Evolutionary conservation across 768 basidiomycete species (phyloP), one percentile per base, ranked within the genome.

Genomic region (Lenzites betulinus): DNA sequence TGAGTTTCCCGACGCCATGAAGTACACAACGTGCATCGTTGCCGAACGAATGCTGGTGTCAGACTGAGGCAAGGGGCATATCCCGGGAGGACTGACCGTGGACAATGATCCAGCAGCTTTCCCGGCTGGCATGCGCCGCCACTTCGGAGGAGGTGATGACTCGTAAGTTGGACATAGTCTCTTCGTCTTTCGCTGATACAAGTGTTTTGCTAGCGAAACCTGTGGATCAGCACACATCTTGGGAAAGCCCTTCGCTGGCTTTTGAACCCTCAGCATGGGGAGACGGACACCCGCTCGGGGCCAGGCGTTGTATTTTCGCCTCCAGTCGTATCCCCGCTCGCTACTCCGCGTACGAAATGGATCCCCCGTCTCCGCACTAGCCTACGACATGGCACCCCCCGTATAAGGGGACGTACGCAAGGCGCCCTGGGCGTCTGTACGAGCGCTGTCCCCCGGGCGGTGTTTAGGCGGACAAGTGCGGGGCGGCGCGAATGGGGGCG

Each of bases 41-140:
- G 4, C 30, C 30, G 11, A 33, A 23, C 13, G 5, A 33, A 18
- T 7, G 11, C 7, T 6, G 5, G 25, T 20, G 26, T 57, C 47
- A 41, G 46, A 11, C 38, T 25, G 26, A 43, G 8, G 25, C n/a
- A 39, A 35, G 23, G 15, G 22, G 8, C 7, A 13, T 16, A 7
- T 11, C 30, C 4, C 30, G 11, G 6, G 30, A 33, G 49, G 18
- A 18, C 58, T 64, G 30, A 66, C 90, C 88, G 65, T 93, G 90
- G 3, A 93, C 88, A 56, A 93, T 90, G 60, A 93, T 91, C 88
- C 88, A 90, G 65, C 87, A 88, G 63, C 81, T 83, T 51, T 88
- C 81, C 12, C 86, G 75, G 41, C 71, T 78, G 59, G 81, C 82
- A 63, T 86, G 85, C 60, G 74, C 63, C 6, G 83, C 81, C n/a